A percentile compares a stretch with the other conserved stretches of the same genome.
Evolutionary conservation across 371 early-diverging fungal genomes (phyloP).

Genomic region (Rhizopus stolonifer): DNA sequence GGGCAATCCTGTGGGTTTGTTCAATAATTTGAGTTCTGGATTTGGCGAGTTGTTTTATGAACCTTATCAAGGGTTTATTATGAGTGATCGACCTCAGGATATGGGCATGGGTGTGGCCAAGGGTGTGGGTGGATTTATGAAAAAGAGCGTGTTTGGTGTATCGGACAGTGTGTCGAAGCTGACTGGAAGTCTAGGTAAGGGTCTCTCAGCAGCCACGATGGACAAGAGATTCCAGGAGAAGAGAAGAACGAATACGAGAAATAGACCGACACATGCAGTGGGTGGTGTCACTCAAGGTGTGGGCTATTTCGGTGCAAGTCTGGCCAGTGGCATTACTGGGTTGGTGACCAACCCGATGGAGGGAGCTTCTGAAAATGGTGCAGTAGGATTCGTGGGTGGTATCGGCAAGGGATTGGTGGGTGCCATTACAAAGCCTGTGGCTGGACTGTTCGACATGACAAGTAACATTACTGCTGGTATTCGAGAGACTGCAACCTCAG

Average conservation of each 20-base stretch:
- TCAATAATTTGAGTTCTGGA: constrained; percentile 82
- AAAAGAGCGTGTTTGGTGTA: constrained; percentile 88
- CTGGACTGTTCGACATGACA: constrained; percentile 86
- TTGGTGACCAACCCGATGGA: constrained; percentile 81
- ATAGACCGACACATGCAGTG: constrained; percentile 81
- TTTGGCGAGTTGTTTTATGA: constrained; percentile 90
- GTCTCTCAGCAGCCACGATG: constrained; percentile 83
- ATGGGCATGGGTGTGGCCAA: constrained; percentile 85
- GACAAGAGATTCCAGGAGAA: constrained; percentile 81
- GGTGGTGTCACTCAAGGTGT: constrained; percentile 83
- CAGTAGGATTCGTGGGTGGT: constrained; percentile 84
- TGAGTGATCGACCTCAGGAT: constrained; percentile 85
- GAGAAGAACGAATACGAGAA: constrained; percentile 70
- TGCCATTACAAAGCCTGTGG: constrained; percentile 84
- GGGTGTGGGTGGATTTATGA: constrained; percentile 54
- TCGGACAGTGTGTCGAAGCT: constrained; percentile 83
- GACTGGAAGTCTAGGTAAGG: constrained; percentile 87
- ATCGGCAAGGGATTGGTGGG: constrained; percentile 88
- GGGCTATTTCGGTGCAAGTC: constrained; percentile 69
- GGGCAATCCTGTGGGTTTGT: constrained; percentile 91
- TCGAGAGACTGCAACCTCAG: constrained; percentile 95
- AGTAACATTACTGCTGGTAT: constrained; percentile 84
- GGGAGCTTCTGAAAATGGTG: constrained; percentile 80
- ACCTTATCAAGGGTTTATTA: constrained; percentile 87
- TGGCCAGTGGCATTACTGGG: constrained; percentile 82